Evolutionary conservation across 192 early-diverging fungal species (phyloP), one percentile per base, ranked within the genome.

Genomic region (Backusella tarrabulga): DNA sequence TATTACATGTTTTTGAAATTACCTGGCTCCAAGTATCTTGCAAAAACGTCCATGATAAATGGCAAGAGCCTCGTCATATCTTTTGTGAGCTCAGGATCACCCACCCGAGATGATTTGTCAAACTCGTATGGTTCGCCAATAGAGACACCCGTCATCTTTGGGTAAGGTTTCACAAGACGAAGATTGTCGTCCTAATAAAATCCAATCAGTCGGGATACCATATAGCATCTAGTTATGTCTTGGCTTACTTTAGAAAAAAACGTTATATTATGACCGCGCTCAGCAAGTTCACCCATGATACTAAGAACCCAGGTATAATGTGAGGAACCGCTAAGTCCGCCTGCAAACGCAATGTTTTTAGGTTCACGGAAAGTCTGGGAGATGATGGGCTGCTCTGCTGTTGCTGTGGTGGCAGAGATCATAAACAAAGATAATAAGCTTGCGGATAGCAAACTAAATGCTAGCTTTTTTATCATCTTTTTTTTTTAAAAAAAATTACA

Each of bases 301-400:
- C 9, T 32, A 17, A 72, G 71, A 19, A 50, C 71, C 71, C 71
- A 72, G 17, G 9, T 44, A 17, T 50, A 29, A 32, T 72, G 71
- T 17, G 71, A 72, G 6, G 71, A 72, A 0, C 71, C 71, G 17
- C 71, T 29, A 1, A 40, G 3, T 5, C 68, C 34, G 23, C 35
- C 34, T 70, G 35, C 68, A 70, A 70, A 70, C 3, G n/a, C 68
- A 70, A 70, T 70, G 19, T 70, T 70, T 12, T 70, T 70, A 11
- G 68, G 38, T 63, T 63, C 56, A 63, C 56, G 56, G 5, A 63
- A 63, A 29, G 56, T 63, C 11, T 63, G 56, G n/a, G 11, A 21
- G 1, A 63, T 50, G 4, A 17, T 50, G 46, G 6, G 6, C 17
- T 50, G 17, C 15, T n/a, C 46, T 50, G 15, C 46, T 50, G 5